These are phyloP conservation scores for Houttuynia cordata DNA, from an alignment of 164 flowering plant genomes.

Conservation along the genomic window DNA sequence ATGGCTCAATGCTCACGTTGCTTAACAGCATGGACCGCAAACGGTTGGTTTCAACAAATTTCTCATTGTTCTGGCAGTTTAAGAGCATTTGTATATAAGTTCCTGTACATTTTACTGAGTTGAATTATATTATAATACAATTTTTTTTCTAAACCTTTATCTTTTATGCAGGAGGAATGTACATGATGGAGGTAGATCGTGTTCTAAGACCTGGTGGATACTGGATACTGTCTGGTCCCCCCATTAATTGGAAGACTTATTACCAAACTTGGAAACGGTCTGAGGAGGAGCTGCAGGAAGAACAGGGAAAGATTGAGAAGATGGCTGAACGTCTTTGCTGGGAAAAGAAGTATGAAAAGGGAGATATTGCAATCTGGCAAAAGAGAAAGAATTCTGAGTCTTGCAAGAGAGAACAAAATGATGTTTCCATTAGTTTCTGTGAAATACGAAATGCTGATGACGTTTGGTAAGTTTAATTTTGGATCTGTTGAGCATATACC, in stretches of 20 bases:
- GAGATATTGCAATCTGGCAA: conserved; percentile 74
- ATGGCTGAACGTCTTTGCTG: conserved; percentile 77
- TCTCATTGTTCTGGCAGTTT: not conserved
- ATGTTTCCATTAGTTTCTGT: conserved; percentile 29
- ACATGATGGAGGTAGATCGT: conserved; percentile 85
- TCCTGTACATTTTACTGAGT: not conserved
- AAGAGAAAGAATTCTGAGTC: conserved; percentile 50
- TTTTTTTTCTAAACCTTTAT: not conserved
- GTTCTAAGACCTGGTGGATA: conserved; percentile 95
- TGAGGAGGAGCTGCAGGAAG: conserved; percentile 62
- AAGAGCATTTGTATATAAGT: not conserved
- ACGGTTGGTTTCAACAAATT: conserved; percentile 33
- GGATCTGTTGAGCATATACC: not conserved
- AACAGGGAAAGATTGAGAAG: conserved; percentile 64
- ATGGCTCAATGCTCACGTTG: conserved; percentile 98
- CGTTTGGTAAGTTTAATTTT: conserved; percentile 54
- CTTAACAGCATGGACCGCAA: conserved; percentile 73
- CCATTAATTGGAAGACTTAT: conserved; percentile 89
- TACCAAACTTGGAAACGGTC: conserved; percentile 74
- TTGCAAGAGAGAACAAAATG: conserved; percentile 28
- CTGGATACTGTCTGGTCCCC: conserved; percentile 95
- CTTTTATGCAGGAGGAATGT: conserved; percentile 54
- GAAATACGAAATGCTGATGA: conserved; percentile 42
- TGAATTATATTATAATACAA: too few relatives aligned
- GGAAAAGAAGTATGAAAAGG: conserved; percentile 94